Base-by-base conservation (phyloP, 345 rosid genomes). In the Raphanus raphanistrum region DNA sequence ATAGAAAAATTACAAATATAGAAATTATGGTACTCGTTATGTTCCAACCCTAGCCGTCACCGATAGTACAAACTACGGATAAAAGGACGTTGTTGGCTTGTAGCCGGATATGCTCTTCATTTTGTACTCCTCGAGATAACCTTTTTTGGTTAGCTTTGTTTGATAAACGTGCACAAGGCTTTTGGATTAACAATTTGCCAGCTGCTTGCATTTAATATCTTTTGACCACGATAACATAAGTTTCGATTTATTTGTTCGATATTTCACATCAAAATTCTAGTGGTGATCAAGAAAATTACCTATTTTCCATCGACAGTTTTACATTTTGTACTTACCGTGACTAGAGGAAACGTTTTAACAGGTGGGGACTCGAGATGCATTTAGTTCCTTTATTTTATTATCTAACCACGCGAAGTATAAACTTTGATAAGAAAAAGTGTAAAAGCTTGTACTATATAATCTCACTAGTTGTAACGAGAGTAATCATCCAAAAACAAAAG, bases 401-500 rank as follows among this genome's bases (percentile, higher is more conserved):
- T 25, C 8, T 52, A 43, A 66, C 60, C 66, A 66, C 45, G 78
- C 43, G 60, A 12, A 27, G 8, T 7, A 63, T 28, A 21, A 41
- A 29, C 45, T 45, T 16, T 64, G 15, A 35, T 31, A 45, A 45
- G 52, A 36, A 6, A 16, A 25, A 58, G n/a, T 9, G 15, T 28
- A 16, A 0, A 41, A 66, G 9, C 5, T 48, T 45, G 16, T 12
- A 48, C 38, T 76, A 76, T 35, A 76, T 60, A 61, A 48, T 4
- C 69, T 6, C 38, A 48, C 70, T 8, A 4, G 29, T 45, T 69
- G 55, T 35, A 5, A 9, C 15, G 29, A 69, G n/a, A 33, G 13
- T 68, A 33, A 61, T 62, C 79, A 61, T 28, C 17, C 41, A 75
- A 59, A 74, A 38, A 27, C 52, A 45, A 45, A 45, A 68, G 3